Base-by-base conservation (phyloP, 225 moss, liverwort and hornwort species). In the Polytrichum formosum region DNA sequence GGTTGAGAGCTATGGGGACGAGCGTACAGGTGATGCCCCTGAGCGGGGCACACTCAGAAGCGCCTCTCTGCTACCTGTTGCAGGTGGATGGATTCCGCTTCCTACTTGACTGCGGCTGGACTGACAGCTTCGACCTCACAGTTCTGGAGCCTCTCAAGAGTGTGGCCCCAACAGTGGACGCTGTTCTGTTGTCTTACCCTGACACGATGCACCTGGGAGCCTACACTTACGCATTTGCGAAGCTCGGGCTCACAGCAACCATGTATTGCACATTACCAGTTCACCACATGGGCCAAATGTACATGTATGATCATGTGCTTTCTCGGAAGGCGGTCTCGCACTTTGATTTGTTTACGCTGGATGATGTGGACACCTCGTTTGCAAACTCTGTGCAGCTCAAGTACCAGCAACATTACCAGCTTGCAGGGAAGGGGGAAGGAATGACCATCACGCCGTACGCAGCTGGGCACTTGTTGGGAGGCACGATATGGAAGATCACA, bases 231-330 rank as follows among this genome's bases (percentile, higher is more conserved):
- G 98, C 98, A 20, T 90, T 90, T 68, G 91, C 92, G 59, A 98
- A 94, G 83, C 92, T 98, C 67, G 94, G 94, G 54, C 91, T 98
- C 72, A 83, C 91, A 68, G 98, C 94, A 46, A 94, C 91, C 69
- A 94, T 94, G 69, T 94, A 98, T 75, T 98, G 98, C 87, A 98
- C 98, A 77, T 79, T 94, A 75, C 98, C 98, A 56, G 98, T 98
- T 77, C 94, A 94, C 53, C 91, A 88, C 33, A 91, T 98, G 98
- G 98, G 98, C 27, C 98, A 94, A 80, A 98, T 98, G 98, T 98
- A 94, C 77, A 94, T 98, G 98, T 98, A 98, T 67, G 94, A 98
- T 82, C 98, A 98, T 73, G 92, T 90, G 64, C 88, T 94, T 56
- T 98, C 98, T 64, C 90, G 98, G 33, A 88, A 83, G 91, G 94